Percentiles rank a stretch among this genome's conserved stretches.
Conservation (phyloP, 2,329 filamentous ascomycete genomes). For the Colletotrichum paranaense region DNA sequence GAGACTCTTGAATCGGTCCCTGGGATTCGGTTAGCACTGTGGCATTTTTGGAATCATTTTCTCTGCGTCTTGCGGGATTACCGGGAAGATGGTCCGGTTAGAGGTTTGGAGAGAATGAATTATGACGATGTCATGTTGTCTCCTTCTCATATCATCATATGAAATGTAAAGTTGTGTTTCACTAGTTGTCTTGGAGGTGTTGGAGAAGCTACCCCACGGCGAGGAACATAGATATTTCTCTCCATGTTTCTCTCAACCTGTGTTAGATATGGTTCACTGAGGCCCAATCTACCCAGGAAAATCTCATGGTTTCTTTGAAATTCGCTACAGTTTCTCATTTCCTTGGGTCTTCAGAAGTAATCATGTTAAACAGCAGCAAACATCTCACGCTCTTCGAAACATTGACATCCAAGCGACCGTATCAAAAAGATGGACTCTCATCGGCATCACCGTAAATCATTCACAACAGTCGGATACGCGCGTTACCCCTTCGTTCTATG, state of each 20-base stretch:
- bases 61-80: background rate
- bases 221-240: background rate
- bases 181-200: background rate
- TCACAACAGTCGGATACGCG: background rate
- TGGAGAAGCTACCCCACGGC: background rate
- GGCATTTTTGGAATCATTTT: background rate
- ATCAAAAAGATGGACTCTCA: background rate
- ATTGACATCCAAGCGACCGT: background rate
- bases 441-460: background rate
- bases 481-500: background rate
- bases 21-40: background rate
- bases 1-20: background rate
- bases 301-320: background rate
- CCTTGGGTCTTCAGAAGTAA: too few species aligned
- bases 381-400: background rate
- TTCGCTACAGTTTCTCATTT: background rate
- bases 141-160: background rate
- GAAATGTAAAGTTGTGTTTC: background rate
- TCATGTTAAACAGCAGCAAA: too few species aligned
- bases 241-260: background rate
- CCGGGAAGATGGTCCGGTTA: too few species aligned
- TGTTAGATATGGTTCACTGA: background rate
- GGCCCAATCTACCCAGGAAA: background rate
- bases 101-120: background rate
- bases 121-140: background rate